Conservation (phyloP, 1,284 basidiomycete genomes). For the Irpex lacteus region DNA sequence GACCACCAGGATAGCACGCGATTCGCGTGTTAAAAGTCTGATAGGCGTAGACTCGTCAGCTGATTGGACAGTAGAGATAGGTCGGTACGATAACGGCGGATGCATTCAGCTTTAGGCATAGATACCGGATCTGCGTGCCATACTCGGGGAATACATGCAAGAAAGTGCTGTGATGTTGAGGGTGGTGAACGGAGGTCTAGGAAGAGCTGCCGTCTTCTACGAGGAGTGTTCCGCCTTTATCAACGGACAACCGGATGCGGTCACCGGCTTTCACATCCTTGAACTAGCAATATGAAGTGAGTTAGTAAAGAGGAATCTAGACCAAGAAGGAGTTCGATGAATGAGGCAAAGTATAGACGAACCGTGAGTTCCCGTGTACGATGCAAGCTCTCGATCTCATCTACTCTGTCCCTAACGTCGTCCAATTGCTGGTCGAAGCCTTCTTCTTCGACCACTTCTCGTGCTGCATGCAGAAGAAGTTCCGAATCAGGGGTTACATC, state of each 20-base stretch:
- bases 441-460: conserved; percentile 65
- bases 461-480: conserved; percentile 67
- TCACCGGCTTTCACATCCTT: conserved; percentile 62
- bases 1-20: neutral
- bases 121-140: conserved; percentile 2
- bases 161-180: neutral
- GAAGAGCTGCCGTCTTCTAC: conserved; percentile 17
- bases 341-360: conserved; percentile 23
- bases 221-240: conserved; percentile 49
- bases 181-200: neutral
- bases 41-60: neutral
- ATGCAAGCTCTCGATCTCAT: conserved; percentile 71
- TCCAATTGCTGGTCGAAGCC: conserved; percentile 74
- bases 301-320: neutral
- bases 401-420: conserved; percentile 68
- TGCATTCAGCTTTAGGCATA: neutral
- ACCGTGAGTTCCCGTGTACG: conserved; percentile 72
- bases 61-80: neutral
- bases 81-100: neutral
- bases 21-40: neutral
- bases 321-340: neutral
- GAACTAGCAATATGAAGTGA: conserved; percentile 38
- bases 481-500: conserved; percentile 79
- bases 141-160: conserved; percentile 3
- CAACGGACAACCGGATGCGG: conserved; percentile 54